Base-by-base conservation (phyloP, 345 rosid genomes). In the Boechera retrofracta region DNA sequence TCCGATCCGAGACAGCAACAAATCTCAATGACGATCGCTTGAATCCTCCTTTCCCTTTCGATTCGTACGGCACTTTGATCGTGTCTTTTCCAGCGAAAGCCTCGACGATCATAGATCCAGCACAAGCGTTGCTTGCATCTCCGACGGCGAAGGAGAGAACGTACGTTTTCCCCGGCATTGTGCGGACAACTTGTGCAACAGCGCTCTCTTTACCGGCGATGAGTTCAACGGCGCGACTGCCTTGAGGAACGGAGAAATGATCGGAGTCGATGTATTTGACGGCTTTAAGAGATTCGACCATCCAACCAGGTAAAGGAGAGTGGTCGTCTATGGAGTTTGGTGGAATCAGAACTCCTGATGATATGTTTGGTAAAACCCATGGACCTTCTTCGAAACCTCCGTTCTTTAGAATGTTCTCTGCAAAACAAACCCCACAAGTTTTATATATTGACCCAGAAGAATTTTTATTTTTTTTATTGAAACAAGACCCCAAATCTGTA, bases 381-480 rank as follows among this genome's bases (percentile, higher is more conserved):
- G 98, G 89, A 8, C 98, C 98, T 81, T 86, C 95, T 80, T 94
- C 97, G 59, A 87, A 94, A 7, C 90, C 80, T 24, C 89, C 92
- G 59, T 94, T 91, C 79, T 84, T 90, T 28, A 94, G 2, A 74
- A 90, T 56, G 80, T 94, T 91, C 32, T 73, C 97, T 94, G 84
- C 73, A 63, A 31, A 47, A 53, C 0, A 21, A 48, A 2, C 36
- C 67, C 48, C 53, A 29, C n/a, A 52, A 31, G n/a, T 18, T 18
- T 18, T 18, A 18, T 18, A 18, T 18, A 18, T 61, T 32, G 18
- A 56, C 68, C 76, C 36, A n/a, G 0, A 47, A 15, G 3, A 6
- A 15, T 51, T 12, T 21, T 21, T 21, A 1, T 21, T 21, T 35
- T 47, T 59, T 45, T 72, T 0, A 24, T 3, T 52, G 1, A n/a